phyloP scores from a whole-genome alignment of 2,329 filamentous ascomycete genomes.

The Chrysoporthe austroafricana region DNA sequence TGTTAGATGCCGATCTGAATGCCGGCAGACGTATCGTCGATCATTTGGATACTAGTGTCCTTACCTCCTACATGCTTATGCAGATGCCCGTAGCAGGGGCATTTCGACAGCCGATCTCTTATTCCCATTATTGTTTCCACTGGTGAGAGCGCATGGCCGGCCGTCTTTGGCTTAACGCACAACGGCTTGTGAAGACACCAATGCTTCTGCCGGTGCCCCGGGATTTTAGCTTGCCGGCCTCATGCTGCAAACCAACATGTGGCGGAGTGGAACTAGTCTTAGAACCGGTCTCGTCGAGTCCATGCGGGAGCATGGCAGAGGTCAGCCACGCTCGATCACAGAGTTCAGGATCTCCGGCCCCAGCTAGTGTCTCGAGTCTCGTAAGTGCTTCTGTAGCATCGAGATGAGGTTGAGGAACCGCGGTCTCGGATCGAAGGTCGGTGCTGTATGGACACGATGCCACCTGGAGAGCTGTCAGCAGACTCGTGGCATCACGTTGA shows the following conservation, averaged over 20 bases:
- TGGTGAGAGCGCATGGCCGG: not conserved
- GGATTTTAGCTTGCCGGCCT: not conserved
- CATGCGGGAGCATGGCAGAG: not conserved
- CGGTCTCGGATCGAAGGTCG: not conserved
- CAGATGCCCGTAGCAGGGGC: not conserved
- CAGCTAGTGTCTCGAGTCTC: not conserved
- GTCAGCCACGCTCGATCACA: not conserved
- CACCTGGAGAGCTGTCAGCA: not conserved
- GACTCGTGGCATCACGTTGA: not conserved
- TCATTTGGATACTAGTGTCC: not conserved
- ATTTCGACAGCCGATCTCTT: not conserved
- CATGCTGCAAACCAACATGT: not conserved
- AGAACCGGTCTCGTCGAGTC: not conserved
- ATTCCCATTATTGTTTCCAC: constrained; percentile 1
- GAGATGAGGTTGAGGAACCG: no score
- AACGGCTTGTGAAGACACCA: not conserved
- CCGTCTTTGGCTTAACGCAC: not conserved
- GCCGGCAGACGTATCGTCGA: not conserved
- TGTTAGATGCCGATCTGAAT: not conserved
- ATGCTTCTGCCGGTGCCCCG: not conserved
- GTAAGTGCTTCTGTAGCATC: not conserved
- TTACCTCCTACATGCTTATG: not conserved
- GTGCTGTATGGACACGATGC: not conserved
- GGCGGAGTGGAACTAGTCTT: not conserved
- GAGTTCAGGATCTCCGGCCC: not conserved